A percentile compares a stretch with the other conserved stretches of the same genome.
phyloP scores from a whole-genome alignment of 192 early-diverging fungal species.

The Entomortierella lignicola region DNA sequence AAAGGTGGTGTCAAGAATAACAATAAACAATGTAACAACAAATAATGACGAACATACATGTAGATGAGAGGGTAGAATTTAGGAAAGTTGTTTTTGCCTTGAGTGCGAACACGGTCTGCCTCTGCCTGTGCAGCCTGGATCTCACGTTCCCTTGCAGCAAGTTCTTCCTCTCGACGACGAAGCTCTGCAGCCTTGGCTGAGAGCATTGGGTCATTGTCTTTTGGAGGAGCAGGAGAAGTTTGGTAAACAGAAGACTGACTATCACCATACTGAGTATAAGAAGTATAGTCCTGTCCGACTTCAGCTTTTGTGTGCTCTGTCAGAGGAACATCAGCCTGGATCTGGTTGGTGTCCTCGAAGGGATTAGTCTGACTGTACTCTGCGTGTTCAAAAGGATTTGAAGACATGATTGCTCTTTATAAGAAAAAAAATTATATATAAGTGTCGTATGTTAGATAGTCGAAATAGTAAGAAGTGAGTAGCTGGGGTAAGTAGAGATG shows the following conservation, averaged over 20 bases:
- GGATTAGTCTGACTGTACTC: constrained; percentile 60
- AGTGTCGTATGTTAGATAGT: too few species aligned
- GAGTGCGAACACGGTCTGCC: constrained; percentile 64
- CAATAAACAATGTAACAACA: too few species aligned
- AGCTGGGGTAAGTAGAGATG: neutral
- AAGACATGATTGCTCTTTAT: too few species aligned
- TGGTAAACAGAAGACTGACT: constrained; percentile 40
- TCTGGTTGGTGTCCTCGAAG: constrained; percentile 62
- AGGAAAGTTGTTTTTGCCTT: constrained; percentile 85
- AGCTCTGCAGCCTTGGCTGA: constrained; percentile 77
- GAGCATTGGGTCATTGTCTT: constrained; percentile 28
- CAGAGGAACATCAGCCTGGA: constrained; percentile 55
- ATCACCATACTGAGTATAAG: constrained; percentile 48
- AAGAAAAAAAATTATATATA: too few species aligned
- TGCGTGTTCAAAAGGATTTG: constrained; percentile 55
- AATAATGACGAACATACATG: too few species aligned
- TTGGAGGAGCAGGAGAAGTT: constrained; percentile 20
- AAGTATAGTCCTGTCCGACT: constrained; percentile 46
- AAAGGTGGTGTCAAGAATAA: too few species aligned
- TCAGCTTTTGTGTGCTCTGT: constrained; percentile 28
- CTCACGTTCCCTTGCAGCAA: constrained; percentile 80
- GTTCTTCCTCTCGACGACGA: constrained; percentile 76
- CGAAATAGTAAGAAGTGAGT: too few species aligned
- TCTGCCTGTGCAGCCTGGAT: constrained; percentile 73
- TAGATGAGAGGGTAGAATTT: constrained; percentile 87